Evolutionary conservation across 345 rosid species (phyloP), one percentile per base, ranked within the genome.

Genomic region (Excoecaria agallocha): DNA sequence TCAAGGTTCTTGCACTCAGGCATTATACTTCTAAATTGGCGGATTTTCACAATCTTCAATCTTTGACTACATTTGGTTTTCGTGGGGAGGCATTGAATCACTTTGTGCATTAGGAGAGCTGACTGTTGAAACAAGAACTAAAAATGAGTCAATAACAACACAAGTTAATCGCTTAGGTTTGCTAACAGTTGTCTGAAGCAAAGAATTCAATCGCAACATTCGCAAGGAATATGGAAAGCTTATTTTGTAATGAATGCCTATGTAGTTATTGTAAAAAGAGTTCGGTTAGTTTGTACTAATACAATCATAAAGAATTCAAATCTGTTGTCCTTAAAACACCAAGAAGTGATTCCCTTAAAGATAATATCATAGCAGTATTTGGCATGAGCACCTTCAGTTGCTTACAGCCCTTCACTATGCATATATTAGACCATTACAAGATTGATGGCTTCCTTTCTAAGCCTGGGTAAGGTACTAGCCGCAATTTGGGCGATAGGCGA

Each of bases 71-170:
- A 12, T 95, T 86, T 75, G 99, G 99, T 72, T 95, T 95, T 74
- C 82, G 99, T 82, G 99, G 99, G 73, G 99, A 95, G 86, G 99
- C 99, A 6, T 41, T 95, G 76, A 95, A 98, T 91, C 99, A 13
- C 98, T 95, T 13, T 95, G 92, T 74, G 88, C 91, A 4, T 83
- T 95, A 77, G 99, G 96, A 0, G 84, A 84, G 67, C 83, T 95
- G 79, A 89, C 91, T 10, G 88, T 95, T 54, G 98, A 95, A 71
- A 95, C 99, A 0, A 85, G 94, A 75, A 90, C 96, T 0, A 88
- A 82, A 61, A 77, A 89, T 17, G 99, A 95, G 82, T 16, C 86
- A 0, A 87, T 93, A 59, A 98, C 97, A 20, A 86, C 93, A 1
- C 94, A 87, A 5, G 91, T 82, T 76, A 96, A 93, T 80, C 98